Evolutionary conservation across 1,139 yeast species (phyloP), one percentile per base, ranked within the genome.

Genomic region (Eremothecium gossypii): DNA sequence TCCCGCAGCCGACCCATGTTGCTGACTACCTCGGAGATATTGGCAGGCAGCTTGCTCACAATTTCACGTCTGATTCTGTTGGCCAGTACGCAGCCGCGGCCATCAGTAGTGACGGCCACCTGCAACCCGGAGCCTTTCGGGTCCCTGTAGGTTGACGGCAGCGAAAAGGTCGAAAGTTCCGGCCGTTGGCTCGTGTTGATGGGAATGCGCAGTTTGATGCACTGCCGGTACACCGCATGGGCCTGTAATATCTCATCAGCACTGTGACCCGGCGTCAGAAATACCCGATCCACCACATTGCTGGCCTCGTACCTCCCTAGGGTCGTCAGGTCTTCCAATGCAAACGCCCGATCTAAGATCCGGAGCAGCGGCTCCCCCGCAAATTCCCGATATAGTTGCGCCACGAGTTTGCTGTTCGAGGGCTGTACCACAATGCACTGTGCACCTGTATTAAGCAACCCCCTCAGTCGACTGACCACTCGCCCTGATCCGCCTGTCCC

Each of bases 41-140:
- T 76, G 2, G 68, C 50, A 0, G 97, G 96, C 36, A 89, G 66
- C 6, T 73, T 63, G 40, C 74, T 68, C 1, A 77, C 76, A 29
- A 86, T 65, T 51, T 85, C 95, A 47, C 97, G 67, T 53, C 79
- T 81, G 54, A 89, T 73, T 50, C 95, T 70, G 45, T 80, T 76
- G 1, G 96, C 95, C 43, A 89, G 67, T 46, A 86, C 77, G 64
- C 96, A 89, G 1, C 97, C 96, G 61, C 83, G 83, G 0, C 96
- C 95, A 31, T 79, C 74, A 0, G 97, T 89, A 7, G 93, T 79
- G 5, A 89, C 77, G 0, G 95, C 95, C 41, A 89, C 54, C 60
- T 84, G 93, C 63, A 89, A 77, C 1, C 65, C 65, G 38, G 64
- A 60, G n/a, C 56, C 55, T 47, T 76, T 79, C 1, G 94, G 94